phyloP scores from a whole-genome alignment of 176 grass and related monocot genomes.

The Urochloa ruziziensis region DNA sequence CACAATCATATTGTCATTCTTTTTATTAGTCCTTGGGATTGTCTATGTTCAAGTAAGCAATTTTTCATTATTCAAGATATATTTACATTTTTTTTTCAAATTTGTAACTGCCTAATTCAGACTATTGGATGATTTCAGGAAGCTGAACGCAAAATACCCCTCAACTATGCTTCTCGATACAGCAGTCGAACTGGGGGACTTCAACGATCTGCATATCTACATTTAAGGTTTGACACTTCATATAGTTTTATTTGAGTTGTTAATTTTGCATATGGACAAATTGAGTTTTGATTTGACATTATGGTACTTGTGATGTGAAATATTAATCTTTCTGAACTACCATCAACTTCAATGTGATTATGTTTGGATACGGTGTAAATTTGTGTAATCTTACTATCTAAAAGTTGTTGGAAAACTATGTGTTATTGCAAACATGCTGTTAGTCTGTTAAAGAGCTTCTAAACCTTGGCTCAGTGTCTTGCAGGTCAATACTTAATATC shows the following conservation, averaged over 20 bases:
- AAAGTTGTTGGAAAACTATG: no score
- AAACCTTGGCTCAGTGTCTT: not conserved
- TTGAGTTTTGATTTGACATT: not conserved
- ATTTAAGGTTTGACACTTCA: conserved; percentile 70
- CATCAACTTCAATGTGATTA: not conserved
- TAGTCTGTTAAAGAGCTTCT: not conserved
- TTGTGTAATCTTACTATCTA: not conserved
- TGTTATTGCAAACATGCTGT: no score
- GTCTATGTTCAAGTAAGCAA: conserved; percentile 92
- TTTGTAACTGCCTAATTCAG: conserved; percentile 14
- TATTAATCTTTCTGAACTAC: not conserved
- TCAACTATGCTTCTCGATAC: conserved; percentile 96
- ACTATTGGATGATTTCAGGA: conserved; percentile 57
- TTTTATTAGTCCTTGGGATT: conserved; percentile 91
- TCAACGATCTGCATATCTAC: conserved; percentile 92
- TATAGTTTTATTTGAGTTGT: conserved; percentile 11
- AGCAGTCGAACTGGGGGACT: conserved; percentile 64
- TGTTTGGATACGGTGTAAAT: not conserved
- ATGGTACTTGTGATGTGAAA: not conserved
- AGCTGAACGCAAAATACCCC: conserved; percentile 97
- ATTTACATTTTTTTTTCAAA: not conserved
- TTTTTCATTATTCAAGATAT: conserved; percentile 24
- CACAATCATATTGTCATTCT: conserved; percentile 73
- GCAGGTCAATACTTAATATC: not conserved
- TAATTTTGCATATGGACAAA: not conserved